Conservation (phyloP, 305 asterid species). For the Solanum hybrid region DNA sequence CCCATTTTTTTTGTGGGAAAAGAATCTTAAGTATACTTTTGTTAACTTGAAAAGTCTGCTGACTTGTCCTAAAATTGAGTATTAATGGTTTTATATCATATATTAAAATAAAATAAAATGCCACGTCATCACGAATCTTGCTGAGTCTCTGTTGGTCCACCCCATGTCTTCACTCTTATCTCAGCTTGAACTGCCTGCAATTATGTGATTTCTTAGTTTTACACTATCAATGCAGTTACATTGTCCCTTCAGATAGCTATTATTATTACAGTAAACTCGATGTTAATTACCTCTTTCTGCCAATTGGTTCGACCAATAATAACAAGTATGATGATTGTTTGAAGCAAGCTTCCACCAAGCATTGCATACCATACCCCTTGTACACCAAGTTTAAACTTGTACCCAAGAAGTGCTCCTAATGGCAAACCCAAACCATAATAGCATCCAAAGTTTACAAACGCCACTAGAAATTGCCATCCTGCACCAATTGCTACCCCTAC, state of each 20-base stretch:
- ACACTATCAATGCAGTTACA: not conserved
- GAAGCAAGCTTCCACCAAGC: conserved; percentile 58
- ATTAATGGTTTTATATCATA: not conserved
- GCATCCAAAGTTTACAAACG: conserved; percentile 37
- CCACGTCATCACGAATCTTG: not conserved
- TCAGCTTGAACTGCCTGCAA: conserved; percentile 46
- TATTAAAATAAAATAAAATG: not conserved
- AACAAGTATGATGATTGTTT: conserved; percentile 29
- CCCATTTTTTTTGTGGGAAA: not conserved
- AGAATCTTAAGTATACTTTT: not conserved
- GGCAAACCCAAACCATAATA: conserved; percentile 67
- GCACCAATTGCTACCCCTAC: conserved; percentile 84
- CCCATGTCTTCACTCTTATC: conserved; percentile 32
- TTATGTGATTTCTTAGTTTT: not conserved
- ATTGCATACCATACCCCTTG: conserved; percentile 67
- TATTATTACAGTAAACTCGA: not conserved
- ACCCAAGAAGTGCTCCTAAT: conserved; percentile 59
- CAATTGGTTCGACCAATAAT: conserved; percentile 41
- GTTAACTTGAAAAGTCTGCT: not conserved
- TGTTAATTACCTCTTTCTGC: conserved; percentile 39
- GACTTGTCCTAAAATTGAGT: not conserved
- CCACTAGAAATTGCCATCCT: conserved; percentile 65
- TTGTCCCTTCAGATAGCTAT: not conserved
- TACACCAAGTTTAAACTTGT: conserved; percentile 49
- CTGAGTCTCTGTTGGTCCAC: not conserved